These are phyloP conservation scores for Syzygium jambos DNA, from an alignment of 345 rosid species.

Conservation along the genomic window DNA sequence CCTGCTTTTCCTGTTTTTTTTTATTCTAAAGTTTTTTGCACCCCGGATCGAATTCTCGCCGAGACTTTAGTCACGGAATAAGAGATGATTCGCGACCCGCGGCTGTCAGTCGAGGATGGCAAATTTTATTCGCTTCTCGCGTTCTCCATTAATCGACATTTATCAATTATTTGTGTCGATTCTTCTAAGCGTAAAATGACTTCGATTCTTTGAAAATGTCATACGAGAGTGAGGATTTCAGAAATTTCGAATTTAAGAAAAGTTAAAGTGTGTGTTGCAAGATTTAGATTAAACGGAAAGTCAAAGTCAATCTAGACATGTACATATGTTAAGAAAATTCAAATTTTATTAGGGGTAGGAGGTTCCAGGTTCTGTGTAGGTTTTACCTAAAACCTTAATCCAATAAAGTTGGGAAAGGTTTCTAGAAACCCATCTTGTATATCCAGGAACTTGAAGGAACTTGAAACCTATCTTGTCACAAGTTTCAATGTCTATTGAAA, in stretches of 20 bases:
- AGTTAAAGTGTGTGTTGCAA: background rate
- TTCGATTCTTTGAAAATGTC: rapidly evolving
- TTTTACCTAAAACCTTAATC: too few species aligned
- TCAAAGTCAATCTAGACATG: too few species aligned
- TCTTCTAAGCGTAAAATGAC: rapidly evolving
- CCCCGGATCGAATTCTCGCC: background rate
- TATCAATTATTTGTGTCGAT: rapidly evolving
- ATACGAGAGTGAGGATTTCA: rapidly evolving
- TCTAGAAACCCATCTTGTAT: too few species aligned
- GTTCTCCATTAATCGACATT: rapidly evolving
- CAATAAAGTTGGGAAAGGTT: too few species aligned
- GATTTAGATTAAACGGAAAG: background rate
- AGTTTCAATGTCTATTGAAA: too few species aligned
- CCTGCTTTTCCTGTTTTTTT: background rate
- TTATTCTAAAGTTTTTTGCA: background rate
- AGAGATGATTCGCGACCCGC: background rate
- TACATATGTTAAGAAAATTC: too few species aligned
- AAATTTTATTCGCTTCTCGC: background rate
- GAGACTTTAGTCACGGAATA: background rate
- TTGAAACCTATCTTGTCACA: too few species aligned
- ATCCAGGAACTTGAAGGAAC: too few species aligned
- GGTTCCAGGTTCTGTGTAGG: too few species aligned
- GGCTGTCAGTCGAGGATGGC: background rate
- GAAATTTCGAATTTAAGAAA: background rate
- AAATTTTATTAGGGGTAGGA: too few species aligned